phyloP scores from a whole-genome alignment of 2,329 filamentous ascomycete genomes.

The Diaporthe citri region DNA sequence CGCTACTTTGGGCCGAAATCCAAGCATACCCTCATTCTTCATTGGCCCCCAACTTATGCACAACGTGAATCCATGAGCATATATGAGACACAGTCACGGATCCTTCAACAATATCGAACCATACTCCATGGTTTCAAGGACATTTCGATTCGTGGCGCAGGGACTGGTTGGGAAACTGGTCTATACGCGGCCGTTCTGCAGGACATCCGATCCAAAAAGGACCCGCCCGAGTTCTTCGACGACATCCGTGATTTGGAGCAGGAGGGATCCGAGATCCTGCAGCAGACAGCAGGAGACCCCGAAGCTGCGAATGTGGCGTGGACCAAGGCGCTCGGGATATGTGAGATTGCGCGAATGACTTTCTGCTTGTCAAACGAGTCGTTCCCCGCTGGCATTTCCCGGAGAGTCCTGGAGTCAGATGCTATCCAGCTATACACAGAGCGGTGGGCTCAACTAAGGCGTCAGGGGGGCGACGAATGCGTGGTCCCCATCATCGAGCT shows the following conservation, averaged over 20 bases:
- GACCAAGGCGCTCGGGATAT: neutral
- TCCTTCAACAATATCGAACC: neutral
- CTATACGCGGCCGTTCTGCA: neutral
- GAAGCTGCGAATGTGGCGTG: neutral
- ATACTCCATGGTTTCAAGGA: neutral
- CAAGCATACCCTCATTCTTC: neutral
- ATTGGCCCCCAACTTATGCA: no score
- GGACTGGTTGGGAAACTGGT: neutral
- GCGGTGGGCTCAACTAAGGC: neutral
- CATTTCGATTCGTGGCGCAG: neutral
- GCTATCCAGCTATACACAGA: neutral
- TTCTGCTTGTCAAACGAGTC: neutral
- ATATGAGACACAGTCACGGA: neutral
- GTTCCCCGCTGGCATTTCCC: no score
- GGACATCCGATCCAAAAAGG: neutral
- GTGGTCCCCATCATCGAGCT: neutral
- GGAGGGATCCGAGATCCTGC: neutral
- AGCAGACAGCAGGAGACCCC: neutral
- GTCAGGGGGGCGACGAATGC: neutral
- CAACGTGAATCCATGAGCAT: neutral
- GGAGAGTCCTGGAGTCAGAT: no score
- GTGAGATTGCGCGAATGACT: neutral
- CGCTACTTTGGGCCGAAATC: neutral
- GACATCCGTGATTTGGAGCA: neutral
- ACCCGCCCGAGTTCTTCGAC: neutral